Conservation (phyloP, 2,329 filamentous ascomycete species). For the Diaporthe ampelina region DNA sequence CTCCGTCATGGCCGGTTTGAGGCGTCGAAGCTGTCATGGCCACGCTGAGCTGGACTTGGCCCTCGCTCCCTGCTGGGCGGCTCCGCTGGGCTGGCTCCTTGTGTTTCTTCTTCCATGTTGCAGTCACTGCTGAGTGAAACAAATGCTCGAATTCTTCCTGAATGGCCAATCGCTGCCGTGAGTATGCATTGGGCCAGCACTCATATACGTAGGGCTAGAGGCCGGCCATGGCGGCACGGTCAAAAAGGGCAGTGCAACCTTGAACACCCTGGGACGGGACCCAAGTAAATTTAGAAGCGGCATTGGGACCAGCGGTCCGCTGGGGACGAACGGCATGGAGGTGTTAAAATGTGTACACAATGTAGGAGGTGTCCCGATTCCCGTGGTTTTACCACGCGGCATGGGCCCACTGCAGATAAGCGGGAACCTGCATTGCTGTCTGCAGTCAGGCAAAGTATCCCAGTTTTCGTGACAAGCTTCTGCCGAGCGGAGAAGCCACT, state of each 20-base stretch:
- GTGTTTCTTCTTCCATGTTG: not conserved
- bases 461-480: conserved; percentile 20
- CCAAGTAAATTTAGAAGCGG: conserved; percentile 20
- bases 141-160: not conserved
- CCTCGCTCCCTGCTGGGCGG: not conserved
- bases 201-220: conserved; percentile 18
- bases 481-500: conserved; percentile 12
- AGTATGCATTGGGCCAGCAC: not conserved
- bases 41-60: conserved; percentile 14
- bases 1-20: conserved; percentile 14
- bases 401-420: no score
- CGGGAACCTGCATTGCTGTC: no score
- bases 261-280: not conserved
- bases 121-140: conserved; percentile 18
- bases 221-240: not conserved
- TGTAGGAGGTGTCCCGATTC: not conserved
- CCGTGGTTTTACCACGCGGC: not conserved
- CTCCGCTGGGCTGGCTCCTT: not conserved
- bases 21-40: not conserved
- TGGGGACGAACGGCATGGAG: not conserved
- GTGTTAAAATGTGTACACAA: not conserved
- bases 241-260: not conserved
- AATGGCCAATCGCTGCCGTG: not conserved
- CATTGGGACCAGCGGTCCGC: not conserved
- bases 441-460: not conserved